Base-by-base conservation (phyloP, 208 protist genomes). In the Acanthamoeba lenticulata region DNA sequence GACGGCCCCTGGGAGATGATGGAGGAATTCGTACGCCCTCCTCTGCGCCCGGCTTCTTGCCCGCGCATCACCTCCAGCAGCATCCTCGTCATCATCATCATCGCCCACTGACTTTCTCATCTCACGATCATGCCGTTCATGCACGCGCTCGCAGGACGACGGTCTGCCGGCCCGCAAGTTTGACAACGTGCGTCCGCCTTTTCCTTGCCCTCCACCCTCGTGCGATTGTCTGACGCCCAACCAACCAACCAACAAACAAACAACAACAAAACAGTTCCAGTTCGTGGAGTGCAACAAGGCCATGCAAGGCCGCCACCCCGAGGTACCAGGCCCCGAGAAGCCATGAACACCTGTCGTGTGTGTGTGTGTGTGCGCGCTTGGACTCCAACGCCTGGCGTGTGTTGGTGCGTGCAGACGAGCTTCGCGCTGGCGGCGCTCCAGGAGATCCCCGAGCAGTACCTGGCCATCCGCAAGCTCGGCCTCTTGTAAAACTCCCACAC, bases 361-460 rank as follows among this genome's bases (percentile, higher is more conserved):
- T n/a, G n/a, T n/a, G n/a, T n/a, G n/a, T n/a, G n/a, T n/a, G n/a
- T n/a, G n/a, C n/a, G n/a, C n/a, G n/a, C n/a, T n/a, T n/a, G n/a
- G n/a, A n/a, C n/a, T n/a, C n/a, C n/a, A n/a, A n/a, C n/a, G n/a
- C n/a, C n/a, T n/a, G n/a, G n/a, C n/a, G n/a, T n/a, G n/a, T n/a
- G n/a, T n/a, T n/a, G n/a, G n/a, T n/a, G n/a, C n/a, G 6, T 19
- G 19, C 65, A 74, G 65, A 74, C 29, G 32, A 72, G 40, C 52
- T 92, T 92, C 34, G 86, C 86, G 29, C 7, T 74, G 29, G 60
- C 34, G n/a, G 86, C 86, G 52, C 55, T 92, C 13, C 72, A 27
- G 86, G 86, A 92, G 60, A 92, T 92, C 24, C 86, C 86, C 27
- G 86, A 92, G 34, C 86, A 92, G 86, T 92, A 55, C 55, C 19